Base-by-base conservation (phyloP, 2,329 filamentous ascomycete genomes). In the Ophiostoma sp. region DNA sequence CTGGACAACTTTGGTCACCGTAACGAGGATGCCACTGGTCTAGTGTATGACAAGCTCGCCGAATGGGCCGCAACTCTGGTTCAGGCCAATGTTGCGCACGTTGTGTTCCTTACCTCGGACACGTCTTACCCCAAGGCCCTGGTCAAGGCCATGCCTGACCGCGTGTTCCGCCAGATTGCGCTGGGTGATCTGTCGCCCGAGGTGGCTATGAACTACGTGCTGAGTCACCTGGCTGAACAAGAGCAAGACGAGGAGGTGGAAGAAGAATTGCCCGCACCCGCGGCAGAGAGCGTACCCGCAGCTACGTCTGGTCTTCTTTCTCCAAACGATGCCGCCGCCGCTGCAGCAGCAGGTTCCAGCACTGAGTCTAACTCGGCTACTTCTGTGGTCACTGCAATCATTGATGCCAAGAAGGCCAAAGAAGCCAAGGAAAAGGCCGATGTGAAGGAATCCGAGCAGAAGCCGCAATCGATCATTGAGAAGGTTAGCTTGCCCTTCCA, bases 1-100 rank as follows among this genome's bases (percentile, higher is more conserved):
- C 90, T 97, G 67, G 92, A 97, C 76, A 97, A 96, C 76, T 98
- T 96, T 79, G 78, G 96, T 12, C 89, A 95, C 79, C 94, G 93
- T 78, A 88, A 83, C 67, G 84, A 89, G 47, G 87, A 89, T 41
- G 84, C 83, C 68, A 80, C 80, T 8, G 69, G 66, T 49, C 80
- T 89, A n/a, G 82, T 93, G 27, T 91, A 91, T 69, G 89, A 93
- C 71, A 92, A 91, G 75, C 82, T 94, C 65, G 88, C 93, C 0
- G 92, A 97, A 75, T 98, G 94, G 92, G 93, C 93, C 1, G 93
- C 95, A 4, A 83, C 87, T 1, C 80, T 97, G 41, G 93, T 95
- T 0, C 91, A 92, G 63, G 89, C 89, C 66, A 97, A 97, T 72
- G 84, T 96, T 60, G 94, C 94, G 0, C 95, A 98, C 77, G 93